phyloP scores from a whole-genome alignment of 208 protist genomes.

The Trypanosoma scelopori region DNA sequence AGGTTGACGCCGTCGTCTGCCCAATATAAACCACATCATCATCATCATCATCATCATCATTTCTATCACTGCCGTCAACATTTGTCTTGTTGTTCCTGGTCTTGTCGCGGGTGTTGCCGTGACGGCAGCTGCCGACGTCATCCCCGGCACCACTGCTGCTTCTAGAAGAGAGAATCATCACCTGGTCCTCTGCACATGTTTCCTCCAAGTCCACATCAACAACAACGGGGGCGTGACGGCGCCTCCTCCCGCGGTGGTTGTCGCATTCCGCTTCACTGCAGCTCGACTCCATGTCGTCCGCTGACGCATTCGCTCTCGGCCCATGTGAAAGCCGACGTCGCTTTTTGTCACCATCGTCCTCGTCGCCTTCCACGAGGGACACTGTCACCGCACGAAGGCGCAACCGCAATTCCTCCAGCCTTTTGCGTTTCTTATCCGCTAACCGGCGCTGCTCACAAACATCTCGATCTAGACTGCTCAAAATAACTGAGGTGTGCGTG shows the following conservation, averaged over 20 bases:
- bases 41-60: conserved; percentile 17
- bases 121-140: not conserved
- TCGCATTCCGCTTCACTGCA: conserved; percentile 1
- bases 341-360: not conserved
- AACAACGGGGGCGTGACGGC: not conserved
- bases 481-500: conserved; percentile 43
- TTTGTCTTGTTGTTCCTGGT: not conserved
- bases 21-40: conserved; percentile 28
- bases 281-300: conserved; percentile 1
- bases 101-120: not conserved
- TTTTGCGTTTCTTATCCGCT: conserved; percentile 41
- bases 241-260: not conserved
- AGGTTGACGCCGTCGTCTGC: not conserved
- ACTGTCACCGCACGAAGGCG: conserved; percentile 38
- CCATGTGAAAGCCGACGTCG: not conserved
- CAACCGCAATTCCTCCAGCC: conserved; percentile 32
- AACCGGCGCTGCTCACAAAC: conserved; percentile 52
- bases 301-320: not conserved
- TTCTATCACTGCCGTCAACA: not conserved
- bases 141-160: not conserved
- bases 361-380: not conserved
- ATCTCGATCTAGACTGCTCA: conserved; percentile 45
- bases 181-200: not conserved
- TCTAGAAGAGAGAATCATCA: conserved; percentile 11
- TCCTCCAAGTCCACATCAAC: conserved; percentile 23